These are phyloP conservation scores for Ascochyta rabiei DNA, from an alignment of 2,329 filamentous ascomycete species.

Conservation along the genomic window DNA sequence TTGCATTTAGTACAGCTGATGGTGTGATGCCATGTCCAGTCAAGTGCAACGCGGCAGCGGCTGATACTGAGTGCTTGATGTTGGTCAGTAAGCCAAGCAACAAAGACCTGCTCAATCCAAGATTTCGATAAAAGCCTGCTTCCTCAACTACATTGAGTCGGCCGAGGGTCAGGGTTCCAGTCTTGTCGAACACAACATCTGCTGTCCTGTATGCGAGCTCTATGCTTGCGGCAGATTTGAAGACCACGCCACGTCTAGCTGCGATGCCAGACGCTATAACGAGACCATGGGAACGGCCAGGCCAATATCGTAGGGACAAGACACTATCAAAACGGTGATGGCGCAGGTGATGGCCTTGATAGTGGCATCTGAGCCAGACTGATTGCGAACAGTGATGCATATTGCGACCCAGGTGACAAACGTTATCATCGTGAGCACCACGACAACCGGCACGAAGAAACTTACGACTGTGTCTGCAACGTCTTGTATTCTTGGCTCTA, in stretches of 20 bases:
- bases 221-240: conserved; percentile 68
- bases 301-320: conserved; percentile 79
- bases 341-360: conserved; percentile 72
- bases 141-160: conserved; percentile 50
- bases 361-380: conserved; percentile 55
- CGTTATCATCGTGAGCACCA: conserved; percentile 62
- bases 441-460: conserved; percentile 72
- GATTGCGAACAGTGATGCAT: conserved; percentile 51
- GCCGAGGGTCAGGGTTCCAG: conserved; percentile 72
- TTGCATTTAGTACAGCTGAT: conserved; percentile 26
- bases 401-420: conserved; percentile 71
- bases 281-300: conserved; percentile 81
- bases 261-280: conserved; percentile 72
- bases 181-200: conserved; percentile 81
- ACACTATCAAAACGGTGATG: conserved; percentile 76
- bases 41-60: conserved; percentile 55
- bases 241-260: conserved; percentile 69
- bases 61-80: conserved; percentile 60
- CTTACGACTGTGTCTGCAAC: conserved; percentile 70
- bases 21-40: conserved; percentile 19
- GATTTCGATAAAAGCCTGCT: conserved; percentile 24
- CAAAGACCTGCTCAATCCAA: conserved; percentile 12
- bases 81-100: conserved; percentile 50
- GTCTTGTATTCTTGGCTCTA: conserved; percentile 71
- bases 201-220: conserved; percentile 66